Base-by-base conservation (phyloP, 2,329 filamentous ascomycete species). In the Cytospora schulzeri region DNA sequence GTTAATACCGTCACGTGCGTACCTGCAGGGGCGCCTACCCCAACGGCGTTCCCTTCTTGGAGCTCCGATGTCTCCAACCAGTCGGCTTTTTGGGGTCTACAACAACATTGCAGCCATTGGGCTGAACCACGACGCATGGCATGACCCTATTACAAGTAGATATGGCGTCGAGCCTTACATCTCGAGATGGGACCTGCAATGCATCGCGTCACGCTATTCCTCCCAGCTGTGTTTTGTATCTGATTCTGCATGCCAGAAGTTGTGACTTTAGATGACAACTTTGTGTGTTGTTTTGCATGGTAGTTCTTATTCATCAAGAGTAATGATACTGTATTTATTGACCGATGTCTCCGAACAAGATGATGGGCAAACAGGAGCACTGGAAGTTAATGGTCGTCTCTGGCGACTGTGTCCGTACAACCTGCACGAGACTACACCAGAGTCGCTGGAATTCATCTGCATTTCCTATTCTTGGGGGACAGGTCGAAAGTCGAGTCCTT, bases 381-480 rank as follows among this genome's bases (percentile, higher is more conserved):
- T 45, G 19, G n/a, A 48, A 14, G 45, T 48, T 19, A 12, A 48
- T 3, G n/a, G 45, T 24, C 9, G 7, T 48, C n/a, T 48, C 45
- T 48, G 45, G 45, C 45, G 45, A 48, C 45, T 48, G n/a, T 24
- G 45, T 48, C 45, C 45, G n/a, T 48, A 48, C 22, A 19, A 48
- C 45, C 12, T 48, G 45, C 11, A 48, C 45, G 45, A 48, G 11
- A 12, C 24, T n/a, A 48, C 45, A 48, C n/a, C 45, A 5, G 45
- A 48, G n/a, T 48, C 45, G n/a, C 45, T 48, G 7, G 31, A 62
- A 17, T 62, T 62, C 59, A 54, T 62, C 35, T 62, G 59, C 29
- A 53, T 55, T n/a, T 62, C 59, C n/a, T 62, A 62, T 50, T 55
- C 59, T 31, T 62, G 59, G 59, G 59, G 59, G 3, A 7, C 19